A percentile compares a stretch with the other conserved stretches of the same genome.
These are phyloP conservation scores for Termitomyces sp. DNA, from an alignment of 1,284 basidiomycete genomes.

Conservation along the genomic window DNA sequence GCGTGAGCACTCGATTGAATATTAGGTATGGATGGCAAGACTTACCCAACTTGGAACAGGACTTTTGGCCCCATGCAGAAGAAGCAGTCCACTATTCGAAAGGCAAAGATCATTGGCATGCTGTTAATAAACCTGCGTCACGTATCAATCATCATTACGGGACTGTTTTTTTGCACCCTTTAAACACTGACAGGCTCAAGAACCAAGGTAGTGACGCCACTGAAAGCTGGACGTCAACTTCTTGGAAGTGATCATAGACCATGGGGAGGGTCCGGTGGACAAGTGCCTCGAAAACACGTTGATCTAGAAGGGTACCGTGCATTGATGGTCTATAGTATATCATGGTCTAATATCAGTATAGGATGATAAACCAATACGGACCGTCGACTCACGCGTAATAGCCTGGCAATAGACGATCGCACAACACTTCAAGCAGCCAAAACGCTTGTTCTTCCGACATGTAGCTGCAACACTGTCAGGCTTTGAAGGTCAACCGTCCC, in stretches of 20 bases:
- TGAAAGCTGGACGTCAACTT: conserved; percentile 93
- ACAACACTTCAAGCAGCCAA: conserved; percentile 94
- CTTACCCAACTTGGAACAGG: conserved; percentile 93
- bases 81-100: conserved; percentile 98
- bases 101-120: conserved; percentile 99
- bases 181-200: conserved; percentile 70
- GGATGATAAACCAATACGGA: not conserved
- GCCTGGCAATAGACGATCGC: conserved; percentile 91
- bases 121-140: conserved; percentile 85
- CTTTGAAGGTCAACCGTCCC: not conserved
- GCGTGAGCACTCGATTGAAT: conserved; percentile 11
- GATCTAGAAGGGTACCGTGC: conserved; percentile 97
- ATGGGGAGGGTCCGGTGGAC: conserved; percentile 87
- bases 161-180: not conserved
- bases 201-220: conserved; percentile 99
- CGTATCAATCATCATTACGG: not conserved
- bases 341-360: not conserved
- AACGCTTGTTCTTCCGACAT: conserved; percentile 99
- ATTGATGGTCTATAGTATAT: conserved; percentile 77
- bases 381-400: conserved; percentile 79
- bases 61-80: conserved; percentile 99
- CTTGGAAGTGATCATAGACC: conserved; percentile 90
- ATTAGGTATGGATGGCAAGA: conserved; percentile 11
- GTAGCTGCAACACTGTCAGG: conserved; percentile 52
- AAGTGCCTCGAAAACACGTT: conserved; percentile 97